Conservation (phyloP, 306 rosid genomes). For the Begonia masoniana region DNA sequence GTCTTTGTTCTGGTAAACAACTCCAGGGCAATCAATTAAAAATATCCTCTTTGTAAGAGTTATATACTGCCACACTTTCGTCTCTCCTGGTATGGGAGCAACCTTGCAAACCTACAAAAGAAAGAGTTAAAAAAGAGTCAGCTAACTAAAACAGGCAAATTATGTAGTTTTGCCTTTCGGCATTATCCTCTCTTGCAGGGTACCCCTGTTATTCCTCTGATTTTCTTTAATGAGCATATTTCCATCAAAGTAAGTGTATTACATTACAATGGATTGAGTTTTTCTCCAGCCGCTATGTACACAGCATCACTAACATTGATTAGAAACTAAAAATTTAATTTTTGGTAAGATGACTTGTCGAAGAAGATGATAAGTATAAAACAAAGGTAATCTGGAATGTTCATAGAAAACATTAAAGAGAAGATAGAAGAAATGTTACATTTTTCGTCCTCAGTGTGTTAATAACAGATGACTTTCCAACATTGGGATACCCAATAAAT, state of each 20-base stretch:
- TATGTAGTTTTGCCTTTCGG: not conserved
- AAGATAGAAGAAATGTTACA: slow-evolving; percentile 27
- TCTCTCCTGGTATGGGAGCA: slow-evolving; percentile 97
- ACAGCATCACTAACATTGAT: too few relatives aligned
- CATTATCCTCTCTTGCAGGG: too few relatives aligned
- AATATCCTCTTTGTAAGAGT: slow-evolving; percentile 92
- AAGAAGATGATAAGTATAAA: too few relatives aligned
- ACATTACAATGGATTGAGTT: too few relatives aligned
- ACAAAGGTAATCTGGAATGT: not conserved
- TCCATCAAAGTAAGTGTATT: too few relatives aligned
- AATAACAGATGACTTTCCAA: slow-evolving; percentile 90
- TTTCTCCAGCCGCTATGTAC: too few relatives aligned
- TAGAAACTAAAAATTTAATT: too few relatives aligned
- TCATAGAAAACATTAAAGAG: slow-evolving; percentile 7
- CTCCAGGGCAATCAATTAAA: slow-evolving; percentile 93
- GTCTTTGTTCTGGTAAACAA: slow-evolving; percentile 72
- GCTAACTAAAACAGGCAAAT: not conserved
- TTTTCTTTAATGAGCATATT: too few relatives aligned
- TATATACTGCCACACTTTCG: slow-evolving; percentile 94
- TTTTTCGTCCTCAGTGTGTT: slow-evolving; percentile 80
- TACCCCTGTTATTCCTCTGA: too few relatives aligned
- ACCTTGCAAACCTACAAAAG: slow-evolving; percentile 79
- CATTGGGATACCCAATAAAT: slow-evolving; percentile 94
- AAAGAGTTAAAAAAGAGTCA: slow-evolving; percentile 11
- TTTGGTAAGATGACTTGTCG: too few relatives aligned